Base-by-base conservation (phyloP, 208 protist species). In the Acanthamoeba healyi region DNA sequence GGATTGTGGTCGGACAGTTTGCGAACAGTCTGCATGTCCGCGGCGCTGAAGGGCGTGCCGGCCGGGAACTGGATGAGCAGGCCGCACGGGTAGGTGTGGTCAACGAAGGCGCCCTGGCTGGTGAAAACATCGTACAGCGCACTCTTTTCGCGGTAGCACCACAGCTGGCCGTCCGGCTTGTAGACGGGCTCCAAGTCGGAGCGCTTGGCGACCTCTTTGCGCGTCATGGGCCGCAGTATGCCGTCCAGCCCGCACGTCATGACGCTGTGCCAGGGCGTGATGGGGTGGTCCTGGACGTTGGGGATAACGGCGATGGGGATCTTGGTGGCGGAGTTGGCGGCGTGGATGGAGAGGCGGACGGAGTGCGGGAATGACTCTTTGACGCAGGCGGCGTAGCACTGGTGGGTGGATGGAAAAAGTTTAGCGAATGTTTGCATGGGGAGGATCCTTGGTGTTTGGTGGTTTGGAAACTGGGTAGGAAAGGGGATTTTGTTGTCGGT, bases 311-410 rank as follows among this genome's bases (percentile, higher is more conserved):
- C 54, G 54, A 61, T 61, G 54, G 54, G 54, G 54, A 61, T 61
- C 54, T 61, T 61, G 54, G 26, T 61, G 54, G 54, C 54, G 54
- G 54, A 32, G 54, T 61, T 61, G 54, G 54, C 54, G 54, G 54
- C 54, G 67, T 79, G 67, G 67, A 79, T 79, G 36, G 67, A 79
- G 17, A 79, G 38, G 67, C 67, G 67, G 54, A 61, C 54, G 54
- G 54, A 61, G 54, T 61, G 54, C 54, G 54, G 54, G 54, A 61
- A 61, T 1, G 5, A 61, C 54, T 61, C 54, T 61, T 61, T 61
- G 54, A 61, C 26, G 26, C 54, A 61, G 54, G 54, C 54, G 54
- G 54, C 54, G 54, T 61, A 61, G 54, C 54, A 61, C 54, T 61
- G 51, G 51, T 56, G 51, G 54, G 54, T 61, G 54, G 54, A 26